A percentile compares a stretch with the other conserved stretches of the same genome.
Conservation (phyloP, 768 basidiomycete genomes). For the Leucocoprinus sp. region DNA sequence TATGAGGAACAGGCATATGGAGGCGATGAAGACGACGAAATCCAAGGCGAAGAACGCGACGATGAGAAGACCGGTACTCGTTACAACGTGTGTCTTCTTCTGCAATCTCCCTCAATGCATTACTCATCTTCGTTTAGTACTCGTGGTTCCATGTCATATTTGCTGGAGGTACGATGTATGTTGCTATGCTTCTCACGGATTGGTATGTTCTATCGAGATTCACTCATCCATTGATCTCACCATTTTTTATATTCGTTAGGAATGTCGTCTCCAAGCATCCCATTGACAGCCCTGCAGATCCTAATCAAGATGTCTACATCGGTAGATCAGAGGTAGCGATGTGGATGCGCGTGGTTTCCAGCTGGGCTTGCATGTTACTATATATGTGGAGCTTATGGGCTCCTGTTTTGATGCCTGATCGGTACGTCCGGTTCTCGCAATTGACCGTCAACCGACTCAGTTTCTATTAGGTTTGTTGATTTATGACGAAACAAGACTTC, state of each 20-base stretch:
- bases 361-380: slow-evolving; percentile 85
- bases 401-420: slow-evolving; percentile 81
- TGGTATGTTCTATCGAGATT: slow-evolving; percentile 51
- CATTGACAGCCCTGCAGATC: slow-evolving; percentile 35
- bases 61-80: slow-evolving; percentile 92
- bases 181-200: slow-evolving; percentile 93
- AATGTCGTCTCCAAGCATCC: slow-evolving; percentile 62
- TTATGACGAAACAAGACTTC: too few species aligned
- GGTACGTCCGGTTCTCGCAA: slow-evolving; percentile 43
- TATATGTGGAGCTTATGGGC: slow-evolving; percentile 87
- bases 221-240: background rate
- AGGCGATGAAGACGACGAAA: slow-evolving; percentile 61
- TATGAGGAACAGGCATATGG: slow-evolving; percentile 71
- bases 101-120: background rate
- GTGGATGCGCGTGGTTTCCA: slow-evolving; percentile 98
- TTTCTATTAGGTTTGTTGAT: too few species aligned
- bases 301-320: slow-evolving; percentile 75
- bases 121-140: too few species aligned
- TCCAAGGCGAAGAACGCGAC: slow-evolving; percentile 73
- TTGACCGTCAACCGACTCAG: too few species aligned
- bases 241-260: slow-evolving; percentile 33
- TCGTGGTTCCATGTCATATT: slow-evolving; percentile 99
- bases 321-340: slow-evolving; percentile 94
- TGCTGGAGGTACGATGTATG: slow-evolving; percentile 93
- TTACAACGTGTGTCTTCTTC: slow-evolving; percentile 65